Percentiles rank a stretch among this genome's conserved stretches.
Conservation (phyloP, 352 stramenopile species). For the Peronospora belbahrii region DNA sequence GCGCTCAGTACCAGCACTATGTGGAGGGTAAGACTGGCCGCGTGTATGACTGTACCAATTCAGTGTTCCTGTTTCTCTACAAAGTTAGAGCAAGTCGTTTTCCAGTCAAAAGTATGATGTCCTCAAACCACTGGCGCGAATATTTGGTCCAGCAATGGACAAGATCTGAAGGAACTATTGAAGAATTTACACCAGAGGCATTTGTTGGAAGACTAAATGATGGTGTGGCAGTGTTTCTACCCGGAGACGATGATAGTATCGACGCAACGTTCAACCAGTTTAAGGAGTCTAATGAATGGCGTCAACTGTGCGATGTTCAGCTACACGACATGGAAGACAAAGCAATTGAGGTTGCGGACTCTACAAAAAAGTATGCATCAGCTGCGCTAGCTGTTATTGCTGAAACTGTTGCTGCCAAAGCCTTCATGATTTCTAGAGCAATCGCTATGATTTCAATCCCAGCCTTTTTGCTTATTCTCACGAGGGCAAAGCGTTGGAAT, state of each 20-base stretch:
- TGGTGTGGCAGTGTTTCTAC: conserved; percentile 26
- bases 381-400: conserved; percentile 8
- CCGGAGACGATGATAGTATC: conserved; percentile 1
- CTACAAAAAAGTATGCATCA: neutral
- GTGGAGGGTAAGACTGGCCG: conserved; percentile 13
- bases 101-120: neutral
- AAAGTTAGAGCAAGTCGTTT: conserved; percentile 18
- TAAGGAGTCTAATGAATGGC: conserved; percentile 21
- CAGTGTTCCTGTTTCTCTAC: conserved; percentile 60
- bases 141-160: conserved; percentile 51
- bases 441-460: conserved; percentile 21
- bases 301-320: conserved; percentile 23
- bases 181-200: conserved; percentile 63
- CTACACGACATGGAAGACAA: conserved; percentile 2
- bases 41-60: conserved; percentile 43
- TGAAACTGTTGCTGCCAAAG: conserved; percentile 11
- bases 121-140: conserved; percentile 34
- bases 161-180: conserved; percentile 19
- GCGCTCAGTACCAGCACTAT: conserved; percentile 48
- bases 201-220: conserved; percentile 52
- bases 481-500: conserved; percentile 24
- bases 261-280: conserved; percentile 9
- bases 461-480: conserved; percentile 21
- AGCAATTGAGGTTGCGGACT: neutral
- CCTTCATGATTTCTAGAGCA: conserved; percentile 6